Base-by-base conservation (phyloP, 1,139 yeast genomes). In the Zygoascus hellenicus region DNA sequence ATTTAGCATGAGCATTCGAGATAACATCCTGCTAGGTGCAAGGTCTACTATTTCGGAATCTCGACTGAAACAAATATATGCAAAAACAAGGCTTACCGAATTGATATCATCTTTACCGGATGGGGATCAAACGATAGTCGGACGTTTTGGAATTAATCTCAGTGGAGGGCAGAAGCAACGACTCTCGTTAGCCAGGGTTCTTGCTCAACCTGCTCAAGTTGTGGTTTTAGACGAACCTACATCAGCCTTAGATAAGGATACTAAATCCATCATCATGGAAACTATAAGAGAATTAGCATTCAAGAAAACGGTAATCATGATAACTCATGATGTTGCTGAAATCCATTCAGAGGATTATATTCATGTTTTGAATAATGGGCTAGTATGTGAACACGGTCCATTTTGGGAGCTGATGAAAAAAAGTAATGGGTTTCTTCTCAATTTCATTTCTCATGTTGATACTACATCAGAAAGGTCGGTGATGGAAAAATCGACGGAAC, bases 141-240 rank as follows among this genome's bases (percentile, higher is more conserved):
- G 81, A 0, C 61, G 65, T 0, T 67, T 68, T 2, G 77, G 78
- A 2, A 54, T 69, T 14, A 61, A 70, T 1, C 67, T 92, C n/a
- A 88, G 96, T 54, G 97, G 97, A 3, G 98, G 98, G 0, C 96
- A 92, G 62, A 77, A 75, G 48, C 98, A 92, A 64, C 69, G 90
- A 49, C 70, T 92, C 3, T 83, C 92, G 0, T 61, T 92, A 28
- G 96, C 97, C 0, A 74, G 97, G 49, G 97, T 97, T 0, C 74
- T 72, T 52, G 55, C 89, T 4, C 71, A 88, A 51, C 76, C 90
- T 57, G 66, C 94, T 0, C 84, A 90, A 0, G 74, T 92, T 2
- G 67, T 92, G 51, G 76, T 92, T 10, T 68, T 89, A 28, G 98
- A 92, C 66, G 98, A 92, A 62, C 78, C 95, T 1, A 69, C 87